Evolutionary conservation across 768 basidiomycete species (phyloP).

Genomic region (Russula virescens): DNA sequence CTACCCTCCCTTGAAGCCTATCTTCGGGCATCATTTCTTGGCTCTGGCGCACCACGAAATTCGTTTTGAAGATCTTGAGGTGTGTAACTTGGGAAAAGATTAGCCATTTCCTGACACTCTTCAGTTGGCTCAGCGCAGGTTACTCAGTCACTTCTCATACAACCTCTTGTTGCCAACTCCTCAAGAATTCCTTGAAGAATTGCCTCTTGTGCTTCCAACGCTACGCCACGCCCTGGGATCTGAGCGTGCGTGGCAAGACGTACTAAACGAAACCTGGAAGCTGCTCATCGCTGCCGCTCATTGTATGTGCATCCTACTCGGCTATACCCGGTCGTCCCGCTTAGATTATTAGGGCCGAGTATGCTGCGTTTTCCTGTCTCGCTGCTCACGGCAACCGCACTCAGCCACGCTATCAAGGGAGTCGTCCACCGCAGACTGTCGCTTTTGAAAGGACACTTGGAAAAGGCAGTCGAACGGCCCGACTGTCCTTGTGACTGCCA

Average conservation of each 20-base stretch:
- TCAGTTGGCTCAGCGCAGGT: conserved; percentile 19
- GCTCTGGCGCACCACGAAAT: conserved; percentile 21
- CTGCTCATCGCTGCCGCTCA: conserved; percentile 15
- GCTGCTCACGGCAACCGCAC: conserved; percentile 20
- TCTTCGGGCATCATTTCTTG: conserved; percentile 20
- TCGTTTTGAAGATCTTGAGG: conserved; percentile 20
- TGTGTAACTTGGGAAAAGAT: background rate
- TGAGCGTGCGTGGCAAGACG: conserved; percentile 8
- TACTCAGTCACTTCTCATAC: conserved; percentile 19
- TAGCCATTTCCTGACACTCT: background rate
- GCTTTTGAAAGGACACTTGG: background rate
- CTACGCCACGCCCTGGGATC: conserved; percentile 5
- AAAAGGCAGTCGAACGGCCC: background rate
- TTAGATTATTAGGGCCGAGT: conserved; percentile 14
- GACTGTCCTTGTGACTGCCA: background rate
- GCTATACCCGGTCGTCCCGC: background rate
- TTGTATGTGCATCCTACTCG: conserved; percentile 5
- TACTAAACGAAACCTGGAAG: conserved; percentile 15
- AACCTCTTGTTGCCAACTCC: conserved; percentile 19
- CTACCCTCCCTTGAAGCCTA: conserved; percentile 17
- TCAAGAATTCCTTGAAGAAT: conserved; percentile 19
- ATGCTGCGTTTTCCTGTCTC: conserved; percentile 19
- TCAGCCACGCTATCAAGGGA: conserved; percentile 16
- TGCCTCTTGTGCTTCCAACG: conserved; percentile 13
- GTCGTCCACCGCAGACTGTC: background rate